Percentiles rank a stretch among this genome's conserved stretches.
phyloP scores from a whole-genome alignment of 108 stramenopile genomes.

The Cyclotella choctawhatcheeana region DNA sequence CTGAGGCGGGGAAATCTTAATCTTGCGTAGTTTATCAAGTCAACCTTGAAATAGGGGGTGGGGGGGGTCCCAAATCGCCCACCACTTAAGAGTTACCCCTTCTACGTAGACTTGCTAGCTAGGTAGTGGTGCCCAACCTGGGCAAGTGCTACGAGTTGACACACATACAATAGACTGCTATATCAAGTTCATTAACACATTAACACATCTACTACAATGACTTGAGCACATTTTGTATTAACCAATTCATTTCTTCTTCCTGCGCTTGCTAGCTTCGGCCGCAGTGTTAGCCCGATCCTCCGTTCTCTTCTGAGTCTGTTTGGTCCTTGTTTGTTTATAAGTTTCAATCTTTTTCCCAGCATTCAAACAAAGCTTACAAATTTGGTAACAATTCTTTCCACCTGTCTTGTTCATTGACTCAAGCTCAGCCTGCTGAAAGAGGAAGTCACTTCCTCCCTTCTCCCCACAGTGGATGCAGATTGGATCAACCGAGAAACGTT shows the following conservation, averaged over 20 bases:
- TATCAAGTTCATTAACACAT: too few relatives aligned
- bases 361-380: neutral
- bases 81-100: constrained; percentile 1
- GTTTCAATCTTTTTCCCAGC: neutral
- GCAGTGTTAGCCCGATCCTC: neutral
- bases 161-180: too few relatives aligned
- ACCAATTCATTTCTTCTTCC: neutral
- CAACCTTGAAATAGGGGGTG: neutral
- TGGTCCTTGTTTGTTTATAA: neutral
- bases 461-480: constrained; percentile 6
- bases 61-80: neutral
- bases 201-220: neutral
- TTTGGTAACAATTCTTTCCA: constrained; percentile 6
- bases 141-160: neutral
- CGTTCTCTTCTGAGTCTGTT: neutral
- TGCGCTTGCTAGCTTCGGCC: neutral
- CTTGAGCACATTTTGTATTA: neutral
- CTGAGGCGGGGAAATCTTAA: neutral
- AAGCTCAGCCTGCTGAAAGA: constrained; percentile 4
- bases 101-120: constrained; percentile 3
- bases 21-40: neutral
- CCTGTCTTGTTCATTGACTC: constrained; percentile 1
- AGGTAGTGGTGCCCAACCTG: too few relatives aligned
- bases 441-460: constrained; percentile 1
- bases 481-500: neutral